Evolutionary conservation across 208 protist species (phyloP), one percentile per base, ranked within the genome.

Genomic region (Trypanosoma caninum): DNA sequence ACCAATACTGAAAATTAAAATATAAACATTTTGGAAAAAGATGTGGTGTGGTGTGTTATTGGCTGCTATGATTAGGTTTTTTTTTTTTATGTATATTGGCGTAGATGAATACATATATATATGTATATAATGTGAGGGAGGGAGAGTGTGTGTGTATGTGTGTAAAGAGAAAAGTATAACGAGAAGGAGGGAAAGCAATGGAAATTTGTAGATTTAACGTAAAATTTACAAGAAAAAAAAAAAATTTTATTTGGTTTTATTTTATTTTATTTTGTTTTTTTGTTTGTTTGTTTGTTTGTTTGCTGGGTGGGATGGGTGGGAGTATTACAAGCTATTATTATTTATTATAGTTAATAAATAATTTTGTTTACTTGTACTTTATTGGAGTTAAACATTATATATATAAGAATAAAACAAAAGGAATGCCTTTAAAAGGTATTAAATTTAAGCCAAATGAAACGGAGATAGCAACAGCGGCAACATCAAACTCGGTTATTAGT

Each of bases 1-100:
- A 97, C 56, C 87, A 96, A 56, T 97, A 97, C 67, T 97, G 82
- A 61, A 55, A 16, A n/a, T n/a, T n/a, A n/a, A n/a, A n/a, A n/a
- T n/a, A n/a, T n/a, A n/a, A n/a, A n/a, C n/a, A n/a, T n/a, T n/a
- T n/a, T n/a, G n/a, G n/a, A n/a, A n/a, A n/a, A n/a, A n/a, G n/a
- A n/a, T n/a, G n/a, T n/a, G n/a, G n/a, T n/a, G n/a, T n/a, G n/a
- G n/a, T n/a, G n/a, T n/a, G n/a, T n/a, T n/a, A n/a, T n/a, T n/a
- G n/a, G n/a, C n/a, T n/a, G n/a, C n/a, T n/a, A n/a, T n/a, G n/a
- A n/a, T n/a, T n/a, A n/a, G n/a, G n/a, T n/a, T n/a, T n/a, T n/a
- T n/a, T n/a, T n/a, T n/a, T n/a, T n/a, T n/a, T n/a, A n/a, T n/a
- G n/a, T n/a, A n/a, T n/a, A n/a, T n/a, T n/a, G n/a, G n/a, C n/a